These are phyloP conservation scores for Hyphopichia wangnamkhiaoensis DNA, from an alignment of 1,139 yeast species.

Conservation along the genomic window DNA sequence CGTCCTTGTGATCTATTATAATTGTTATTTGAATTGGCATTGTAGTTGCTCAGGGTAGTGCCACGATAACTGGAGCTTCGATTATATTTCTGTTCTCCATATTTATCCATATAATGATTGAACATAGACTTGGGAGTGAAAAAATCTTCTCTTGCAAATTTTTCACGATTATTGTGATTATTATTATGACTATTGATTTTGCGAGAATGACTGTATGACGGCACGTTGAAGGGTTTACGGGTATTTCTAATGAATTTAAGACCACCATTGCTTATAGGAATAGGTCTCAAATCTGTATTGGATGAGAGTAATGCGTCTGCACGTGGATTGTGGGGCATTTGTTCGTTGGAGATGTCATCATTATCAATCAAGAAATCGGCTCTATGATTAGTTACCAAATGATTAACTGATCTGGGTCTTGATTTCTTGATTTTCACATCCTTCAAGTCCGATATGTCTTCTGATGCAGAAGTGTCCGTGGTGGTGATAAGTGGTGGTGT, in stretches of 20 bases:
- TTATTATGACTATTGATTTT: slow-evolving; percentile 25
- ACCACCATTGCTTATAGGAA: slow-evolving; percentile 36
- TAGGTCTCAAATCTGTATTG: slow-evolving; percentile 43
- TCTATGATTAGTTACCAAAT: slow-evolving; percentile 1
- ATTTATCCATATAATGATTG: slow-evolving; percentile 71
- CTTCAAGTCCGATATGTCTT: not conserved
- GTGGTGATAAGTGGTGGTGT: slow-evolving; percentile 11
- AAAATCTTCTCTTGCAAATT: slow-evolving; percentile 65
- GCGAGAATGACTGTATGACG: slow-evolving; percentile 43
- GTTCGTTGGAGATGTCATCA: not conserved
- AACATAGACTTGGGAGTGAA: slow-evolving; percentile 78
- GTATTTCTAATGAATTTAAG: slow-evolving; percentile 48
- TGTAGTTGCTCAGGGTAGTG: slow-evolving; percentile 12
- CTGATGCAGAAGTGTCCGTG: slow-evolving; percentile 5
- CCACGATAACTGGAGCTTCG: slow-evolving; percentile 10
- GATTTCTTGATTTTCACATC: not conserved
- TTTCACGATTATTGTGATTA: slow-evolving; percentile 17
- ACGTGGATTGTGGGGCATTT: slow-evolving; percentile 43
- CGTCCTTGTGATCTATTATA: slow-evolving; percentile 14
- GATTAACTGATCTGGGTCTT: slow-evolving; percentile 3
- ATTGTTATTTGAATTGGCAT: slow-evolving; percentile 10
- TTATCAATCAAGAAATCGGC: slow-evolving; percentile 1
- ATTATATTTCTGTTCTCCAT: slow-evolving; percentile 44
- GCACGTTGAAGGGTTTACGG: slow-evolving; percentile 65
- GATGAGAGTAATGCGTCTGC: slow-evolving; percentile 49